Evolutionary conservation across 768 basidiomycete genomes (phyloP), one percentile per base, ranked within the genome.

Genomic region (Boletus rex-veris): DNA sequence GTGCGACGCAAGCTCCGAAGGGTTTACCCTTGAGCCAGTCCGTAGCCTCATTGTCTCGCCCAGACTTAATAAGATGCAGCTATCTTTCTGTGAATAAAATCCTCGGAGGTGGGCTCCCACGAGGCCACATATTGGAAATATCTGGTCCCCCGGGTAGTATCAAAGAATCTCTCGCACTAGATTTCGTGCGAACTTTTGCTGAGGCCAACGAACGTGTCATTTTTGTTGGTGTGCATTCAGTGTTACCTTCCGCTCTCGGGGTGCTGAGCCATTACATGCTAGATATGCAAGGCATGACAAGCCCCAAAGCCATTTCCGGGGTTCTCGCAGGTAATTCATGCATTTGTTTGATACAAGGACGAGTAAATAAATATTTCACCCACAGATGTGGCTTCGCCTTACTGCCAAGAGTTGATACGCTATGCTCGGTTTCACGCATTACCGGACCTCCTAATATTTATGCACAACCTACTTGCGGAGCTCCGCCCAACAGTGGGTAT

Each of bases 111-210:
- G 89, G 89, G 15, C 68, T 91, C 42, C 69, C 73, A 50, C 76
- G 75, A 52, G 85, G 86, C 8, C 75, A 79, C 57, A 75, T 88
- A 56, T 74, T 90, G 18, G 89, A 91, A 70, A 72, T 91, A 59
- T 86, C 86, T 30, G 88, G 89, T 0, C 85, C 87, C 42, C 88
- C 89, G 1, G 89, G 89, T 45, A 78, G 80, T 37, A 78, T 80
- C 10, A 90, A 88, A 58, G 85, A 85, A 53, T 64, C 61, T 12
- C 58, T 89, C 8, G 79, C 80, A 9, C 67, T 78, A 14, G 74
- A 77, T 47, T 75, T 88, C 42, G 75, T 77, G 14, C 65, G 70
- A 33, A 74, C 70, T 4, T 82, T 85, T 51, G 69, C 79, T 3
- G 70, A 79, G 53, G 66, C 71, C 4, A 73, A 73, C 1, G 75